A percentile compares a stretch with the other conserved stretches of the same genome.
These are phyloP conservation scores for Trichosporon asahii DNA, from an alignment of 1,284 basidiomycete species.

Conservation along the genomic window DNA sequence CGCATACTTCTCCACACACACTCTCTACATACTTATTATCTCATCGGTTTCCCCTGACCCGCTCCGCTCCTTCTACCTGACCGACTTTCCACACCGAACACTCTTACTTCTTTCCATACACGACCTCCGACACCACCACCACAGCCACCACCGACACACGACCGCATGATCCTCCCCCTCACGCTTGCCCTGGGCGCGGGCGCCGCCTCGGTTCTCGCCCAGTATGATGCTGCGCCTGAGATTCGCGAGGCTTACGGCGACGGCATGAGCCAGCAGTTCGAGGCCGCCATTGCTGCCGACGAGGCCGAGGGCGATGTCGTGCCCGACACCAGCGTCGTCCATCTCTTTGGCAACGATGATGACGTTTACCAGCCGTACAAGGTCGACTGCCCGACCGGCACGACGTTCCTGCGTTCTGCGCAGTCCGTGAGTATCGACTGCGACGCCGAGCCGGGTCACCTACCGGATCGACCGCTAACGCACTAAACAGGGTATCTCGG, in stretches of 20 bases:
- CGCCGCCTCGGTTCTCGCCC: neutral
- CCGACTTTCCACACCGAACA: neutral
- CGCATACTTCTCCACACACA: neutral
- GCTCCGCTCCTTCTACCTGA: neutral
- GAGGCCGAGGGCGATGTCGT: neutral
- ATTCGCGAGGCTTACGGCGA: constrained; percentile 5
- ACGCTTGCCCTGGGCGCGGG: constrained; percentile 9
- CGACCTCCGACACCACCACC: neutral
- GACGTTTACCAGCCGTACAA: constrained; percentile 44
- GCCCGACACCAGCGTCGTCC: neutral
- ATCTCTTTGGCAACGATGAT: constrained; percentile 13
- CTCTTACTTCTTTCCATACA: neutral
- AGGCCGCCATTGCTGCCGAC: constrained; percentile 3
- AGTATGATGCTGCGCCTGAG: neutral
- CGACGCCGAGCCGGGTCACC: neutral
- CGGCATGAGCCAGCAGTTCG: neutral
- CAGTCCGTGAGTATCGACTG: constrained; percentile 33
- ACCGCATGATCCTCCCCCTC: neutral
- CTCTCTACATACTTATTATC: neutral
- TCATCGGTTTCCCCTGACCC: neutral
- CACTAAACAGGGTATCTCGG: constrained; percentile 29
- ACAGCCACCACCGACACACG: neutral
- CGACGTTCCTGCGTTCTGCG: constrained; percentile 44
- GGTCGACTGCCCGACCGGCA: constrained; percentile 39
- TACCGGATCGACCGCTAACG: neutral